Conservation (phyloP, 2,329 filamentous ascomycete genomes). For the Diaporthe nobilis region DNA sequence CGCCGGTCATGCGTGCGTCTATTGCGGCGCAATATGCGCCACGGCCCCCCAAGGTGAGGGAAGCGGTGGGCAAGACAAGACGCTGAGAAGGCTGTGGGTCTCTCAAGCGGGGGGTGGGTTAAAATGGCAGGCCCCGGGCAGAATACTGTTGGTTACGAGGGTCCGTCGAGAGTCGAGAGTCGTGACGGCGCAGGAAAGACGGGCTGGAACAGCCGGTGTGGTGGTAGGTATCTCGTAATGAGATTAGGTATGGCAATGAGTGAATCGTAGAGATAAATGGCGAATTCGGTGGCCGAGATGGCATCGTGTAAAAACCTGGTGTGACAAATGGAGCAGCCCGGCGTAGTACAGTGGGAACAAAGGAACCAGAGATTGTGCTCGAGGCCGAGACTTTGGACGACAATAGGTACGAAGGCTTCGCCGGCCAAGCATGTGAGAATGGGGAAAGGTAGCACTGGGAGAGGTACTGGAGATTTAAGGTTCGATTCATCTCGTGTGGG, state of each 20-base stretch:
- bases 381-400: conserved; percentile 19
- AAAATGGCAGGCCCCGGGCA: background rate
- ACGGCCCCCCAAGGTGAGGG: conserved; percentile 7
- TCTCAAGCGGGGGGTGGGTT: conserved; percentile 21
- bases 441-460: conserved; percentile 21
- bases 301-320: conserved; percentile 24
- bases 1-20: conserved; percentile 8
- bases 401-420: background rate
- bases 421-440: conserved; percentile 31
- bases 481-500: conserved; percentile 15
- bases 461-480: conserved; percentile 27
- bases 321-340: conserved; percentile 21
- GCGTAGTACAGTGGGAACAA: conserved; percentile 16
- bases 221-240: conserved; percentile 28
- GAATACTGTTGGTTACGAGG: background rate
- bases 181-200: conserved; percentile 9
- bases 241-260: conserved; percentile 9
- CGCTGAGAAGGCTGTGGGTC: conserved; percentile 27
- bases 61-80: conserved; percentile 24
- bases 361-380: conserved; percentile 22
- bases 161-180: conserved; percentile 8
- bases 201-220: conserved; percentile 15
- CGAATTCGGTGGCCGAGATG: conserved; percentile 27
- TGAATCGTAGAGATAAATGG: conserved; percentile 30
- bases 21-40: conserved; percentile 23